Evolutionary conservation across 2,329 filamentous ascomycete species (phyloP).

Genomic region (Daldinia eschscholtzii): DNA sequence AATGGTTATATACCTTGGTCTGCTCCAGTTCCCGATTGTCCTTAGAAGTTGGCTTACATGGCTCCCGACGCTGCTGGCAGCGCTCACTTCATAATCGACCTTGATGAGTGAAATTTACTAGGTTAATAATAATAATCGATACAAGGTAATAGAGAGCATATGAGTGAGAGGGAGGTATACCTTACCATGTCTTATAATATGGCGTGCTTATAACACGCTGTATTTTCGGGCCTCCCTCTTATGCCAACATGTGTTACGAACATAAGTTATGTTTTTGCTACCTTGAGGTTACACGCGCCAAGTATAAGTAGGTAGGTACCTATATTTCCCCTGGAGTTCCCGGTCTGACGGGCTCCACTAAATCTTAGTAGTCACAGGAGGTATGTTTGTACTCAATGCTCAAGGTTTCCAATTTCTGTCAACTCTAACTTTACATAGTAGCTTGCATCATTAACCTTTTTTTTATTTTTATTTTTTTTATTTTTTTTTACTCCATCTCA

Average conservation of each 20-base stretch:
- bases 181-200: slow-evolving; percentile 28
- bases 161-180: not conserved
- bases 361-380: not conserved
- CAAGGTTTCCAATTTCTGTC: not conserved
- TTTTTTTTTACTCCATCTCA: not conserved
- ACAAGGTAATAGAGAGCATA: not conserved
- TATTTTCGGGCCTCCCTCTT: not conserved
- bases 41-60: slow-evolving; percentile 39
- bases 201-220: not conserved
- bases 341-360: slow-evolving; percentile 1
- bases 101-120: not conserved
- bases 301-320: not conserved
- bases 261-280: not conserved
- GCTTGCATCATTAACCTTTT: not conserved
- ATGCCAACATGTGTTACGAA: not conserved
- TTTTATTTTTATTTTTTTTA: not conserved
- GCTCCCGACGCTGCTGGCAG: slow-evolving; percentile 28
- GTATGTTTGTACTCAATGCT: not conserved
- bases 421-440: slow-evolving; percentile 8
- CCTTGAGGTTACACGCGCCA: not conserved
- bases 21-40: slow-evolving; percentile 41
- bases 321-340: not conserved
- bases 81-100: slow-evolving; percentile 34
- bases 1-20: slow-evolving; percentile 33
- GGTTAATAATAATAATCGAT: slow-evolving; percentile 8